These are phyloP conservation scores for Wallacemonas rigidus DNA, from an alignment of 208 protist species.

Conservation along the genomic window DNA sequence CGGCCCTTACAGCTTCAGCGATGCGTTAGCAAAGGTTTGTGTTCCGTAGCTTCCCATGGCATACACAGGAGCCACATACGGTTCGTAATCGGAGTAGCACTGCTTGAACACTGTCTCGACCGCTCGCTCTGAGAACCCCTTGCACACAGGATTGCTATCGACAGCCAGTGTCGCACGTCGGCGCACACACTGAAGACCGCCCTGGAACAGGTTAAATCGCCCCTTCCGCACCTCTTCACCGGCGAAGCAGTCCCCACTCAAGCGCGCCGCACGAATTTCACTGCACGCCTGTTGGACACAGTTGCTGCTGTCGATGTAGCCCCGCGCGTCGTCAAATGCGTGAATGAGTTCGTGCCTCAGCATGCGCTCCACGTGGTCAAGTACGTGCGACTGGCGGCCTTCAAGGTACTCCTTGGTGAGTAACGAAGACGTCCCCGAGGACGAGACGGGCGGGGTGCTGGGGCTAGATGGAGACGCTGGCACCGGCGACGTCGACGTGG, in stretches of 20 bases:
- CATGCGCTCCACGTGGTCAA: conserved; percentile 71
- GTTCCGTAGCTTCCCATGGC: conserved; percentile 83
- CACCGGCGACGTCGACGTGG: neutral
- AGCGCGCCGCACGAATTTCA: conserved; percentile 92
- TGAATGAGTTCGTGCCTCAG: conserved; percentile 95
- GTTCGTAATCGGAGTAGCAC: conserved; percentile 92
- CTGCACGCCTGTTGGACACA: conserved; percentile 94
- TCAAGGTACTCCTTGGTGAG: conserved; percentile 19
- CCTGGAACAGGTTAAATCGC: conserved; percentile 62
- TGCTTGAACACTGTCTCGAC: conserved; percentile 73
- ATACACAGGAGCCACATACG: conserved; percentile 83
- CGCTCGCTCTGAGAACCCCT: conserved; percentile 77
- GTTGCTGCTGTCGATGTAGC: conserved; percentile 83
- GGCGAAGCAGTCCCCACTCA: conserved; percentile 93
- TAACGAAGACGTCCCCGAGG: neutral
- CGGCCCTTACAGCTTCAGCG: conserved; percentile 15
- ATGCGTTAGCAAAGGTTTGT: conserved; percentile 41
- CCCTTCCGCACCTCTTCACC: conserved; percentile 69
- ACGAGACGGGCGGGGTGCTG: too few relatives aligned
- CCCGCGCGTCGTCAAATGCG: conserved; percentile 93
- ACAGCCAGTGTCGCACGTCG: conserved; percentile 89
- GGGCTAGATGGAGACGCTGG: too few relatives aligned
- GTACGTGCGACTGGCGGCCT: conserved; percentile 20
- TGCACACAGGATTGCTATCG: conserved; percentile 82
- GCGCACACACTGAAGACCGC: conserved; percentile 84